Evolutionary conservation across 805 yeast genomes (phyloP), one percentile per base, ranked within the genome.

Genomic region (Zygosaccharomyces gambellarensis): DNA sequence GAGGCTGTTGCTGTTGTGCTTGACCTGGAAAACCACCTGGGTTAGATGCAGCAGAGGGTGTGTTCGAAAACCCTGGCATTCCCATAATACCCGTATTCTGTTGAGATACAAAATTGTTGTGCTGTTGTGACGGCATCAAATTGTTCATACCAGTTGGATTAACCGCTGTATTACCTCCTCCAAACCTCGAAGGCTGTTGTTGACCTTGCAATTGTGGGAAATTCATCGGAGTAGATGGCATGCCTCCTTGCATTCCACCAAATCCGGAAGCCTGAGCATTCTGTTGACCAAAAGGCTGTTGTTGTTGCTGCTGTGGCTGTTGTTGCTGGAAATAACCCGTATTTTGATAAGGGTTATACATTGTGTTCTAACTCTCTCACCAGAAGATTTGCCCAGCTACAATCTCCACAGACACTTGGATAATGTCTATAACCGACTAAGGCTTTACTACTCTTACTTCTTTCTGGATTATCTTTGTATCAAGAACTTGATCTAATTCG

Each of bases 1-100:
- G 78, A 12, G 71, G 60, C 25, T 28, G 49, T 34, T 45, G 62
- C 36, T 54, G 55, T 22, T 57, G 63, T 5, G 47, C 54, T 25
- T 50, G 63, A 49, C 56, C 59, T n/a, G 48, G 49, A 43, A 46
- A 49, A 28, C 49, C 25, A 48, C 50, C 38, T 51, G 54, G 25
- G 22, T 48, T 39, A 47, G 56, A 45, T 52, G 52, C 14, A 52
- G 62, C 41, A 50, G 62, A 14, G 42, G 60, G 45, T 27, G 52
- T 30, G 29, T 48, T 45, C 38, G 54, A 42, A n/a, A 50, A 29
- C 39, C 39, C 49, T 36, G 47, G 49, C 40, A 46, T 22, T 39
- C 45, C 36, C 28, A 42, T 21, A 28, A 42, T 42, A 7, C 45
- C 45, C 5, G 45, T 42, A 19, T 21, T 45, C 34, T 30, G 50